Conservation (phyloP, 306 rosid species). For the Prunus campanulata region DNA sequence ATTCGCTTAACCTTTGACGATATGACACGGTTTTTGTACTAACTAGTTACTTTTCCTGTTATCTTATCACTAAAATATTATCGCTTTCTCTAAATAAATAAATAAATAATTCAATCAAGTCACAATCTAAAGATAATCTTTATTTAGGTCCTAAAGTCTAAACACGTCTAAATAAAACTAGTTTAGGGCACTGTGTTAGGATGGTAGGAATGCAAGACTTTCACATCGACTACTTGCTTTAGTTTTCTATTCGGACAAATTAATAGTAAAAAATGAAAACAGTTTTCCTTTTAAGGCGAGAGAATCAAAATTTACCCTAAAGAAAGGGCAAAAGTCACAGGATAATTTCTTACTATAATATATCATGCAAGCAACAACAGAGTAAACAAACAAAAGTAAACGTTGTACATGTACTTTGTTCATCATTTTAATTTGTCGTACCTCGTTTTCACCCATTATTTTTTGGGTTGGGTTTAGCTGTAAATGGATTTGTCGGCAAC, state of each 20-base stretch:
- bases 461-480: background rate
- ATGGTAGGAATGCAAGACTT: too few species aligned
- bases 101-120: too few species aligned
- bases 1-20: too few species aligned
- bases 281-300: background rate
- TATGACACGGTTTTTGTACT: accelerated
- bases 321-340: background rate
- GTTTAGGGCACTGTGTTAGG: too few species aligned
- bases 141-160: too few species aligned
- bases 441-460: background rate
- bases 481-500: background rate
- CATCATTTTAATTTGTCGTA: background rate
- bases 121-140: too few species aligned
- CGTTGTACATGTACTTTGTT: background rate
- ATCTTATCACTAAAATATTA: too few species aligned
- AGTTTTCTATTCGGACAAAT: background rate
- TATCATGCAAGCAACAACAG: background rate
- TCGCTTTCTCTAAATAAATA: too few species aligned
- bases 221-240: background rate
- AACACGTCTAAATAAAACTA: too few species aligned
- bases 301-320: background rate
- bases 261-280: background rate
- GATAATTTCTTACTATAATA: background rate
- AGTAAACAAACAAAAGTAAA: background rate
- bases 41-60: too few species aligned